Base-by-base conservation (phyloP, 2,329 filamentous ascomycete genomes). In the Hypoxylon sp. region DNA sequence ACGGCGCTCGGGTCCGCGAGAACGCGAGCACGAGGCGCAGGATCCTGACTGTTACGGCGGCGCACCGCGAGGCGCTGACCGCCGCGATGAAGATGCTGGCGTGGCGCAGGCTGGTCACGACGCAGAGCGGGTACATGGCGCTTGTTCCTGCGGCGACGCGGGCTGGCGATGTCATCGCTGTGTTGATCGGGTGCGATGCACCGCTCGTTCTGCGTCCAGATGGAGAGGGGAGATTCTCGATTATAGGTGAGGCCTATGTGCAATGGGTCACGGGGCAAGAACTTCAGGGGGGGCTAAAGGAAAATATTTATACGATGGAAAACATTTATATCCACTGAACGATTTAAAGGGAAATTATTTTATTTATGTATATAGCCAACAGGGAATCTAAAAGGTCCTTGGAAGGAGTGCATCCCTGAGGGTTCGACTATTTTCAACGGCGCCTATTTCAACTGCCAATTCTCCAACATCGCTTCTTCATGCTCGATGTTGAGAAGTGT, bases 261-360 rank as follows among this genome's bases (percentile, higher is more conserved):
- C 62, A 65, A 19, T 65, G 62, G 62, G 44, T 51, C n/a, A 60
- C 62, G n/a, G 55, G 55, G 10, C 17, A n/a, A 27, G 62, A 65
- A 17, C 1, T 65, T n/a, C 31, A 51, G 27, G 24, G 55, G 35
- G 31, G 55, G n/a, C 4, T 65, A 6, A 55, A 65, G 7, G 53
- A 53, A 27, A 48, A 39, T 11, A 19, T 47, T 10, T 61, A 48
- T 35, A 42, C 13, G n/a, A 24, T 61, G 21, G 48, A 47, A 8
- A 48, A 54, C 47, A 47, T 61, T 5, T 54, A 39, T 47, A 61
- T 61, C 6, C 47, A 48, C 11, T 61, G 47, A 32, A 27, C 24
- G 24, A 27, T 27, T 27, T 3, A 27, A 27, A 27, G 3, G 24
- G 24, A 27, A n/a, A n/a, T 2, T 3, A 27, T 27, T 3, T 2